Evolutionary conservation across 2,329 filamentous ascomycete genomes (phyloP).

Genomic region (Alternaria brassicicola): DNA sequence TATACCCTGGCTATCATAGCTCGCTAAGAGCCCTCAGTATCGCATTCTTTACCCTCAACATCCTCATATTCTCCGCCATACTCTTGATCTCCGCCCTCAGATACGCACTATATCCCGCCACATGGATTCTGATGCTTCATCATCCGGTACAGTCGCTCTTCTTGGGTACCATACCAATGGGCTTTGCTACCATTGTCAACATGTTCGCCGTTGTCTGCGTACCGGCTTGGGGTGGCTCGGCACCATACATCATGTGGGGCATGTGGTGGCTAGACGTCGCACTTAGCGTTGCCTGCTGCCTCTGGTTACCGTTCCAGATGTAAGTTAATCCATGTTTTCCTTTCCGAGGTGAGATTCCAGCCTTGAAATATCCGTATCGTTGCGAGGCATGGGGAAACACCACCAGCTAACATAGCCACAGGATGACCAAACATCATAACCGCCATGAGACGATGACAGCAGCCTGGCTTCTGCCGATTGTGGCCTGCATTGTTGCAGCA

Average conservation of each 20-base stretch:
- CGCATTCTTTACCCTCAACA: slow-evolving; percentile 65
- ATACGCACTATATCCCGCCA: slow-evolving; percentile 68
- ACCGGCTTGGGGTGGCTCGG: slow-evolving; percentile 63
- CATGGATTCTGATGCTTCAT: slow-evolving; percentile 69
- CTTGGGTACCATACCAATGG: slow-evolving; percentile 70
- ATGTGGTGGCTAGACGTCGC: slow-evolving; percentile 58
- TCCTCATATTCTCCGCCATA: slow-evolving; percentile 61
- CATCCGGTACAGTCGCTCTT: slow-evolving; percentile 72
- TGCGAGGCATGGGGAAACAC: neutral
- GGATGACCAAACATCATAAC: slow-evolving; percentile 38
- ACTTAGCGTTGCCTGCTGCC: slow-evolving; percentile 51
- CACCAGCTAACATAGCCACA: slow-evolving; percentile 1
- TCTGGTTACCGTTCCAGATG: slow-evolving; percentile 40
- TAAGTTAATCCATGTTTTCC: slow-evolving; percentile 1
- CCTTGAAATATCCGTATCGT: neutral
- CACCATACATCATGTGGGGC: slow-evolving; percentile 53
- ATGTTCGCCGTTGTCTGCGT: slow-evolving; percentile 67
- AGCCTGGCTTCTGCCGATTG: slow-evolving; percentile 68
- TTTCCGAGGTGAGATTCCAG: neutral
- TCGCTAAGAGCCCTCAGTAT: slow-evolving; percentile 62
- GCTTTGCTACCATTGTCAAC: slow-evolving; percentile 69
- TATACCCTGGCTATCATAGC: slow-evolving; percentile 57
- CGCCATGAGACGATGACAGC: slow-evolving; percentile 62
- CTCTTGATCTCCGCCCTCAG: slow-evolving; percentile 61
- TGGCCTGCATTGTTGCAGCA: slow-evolving; percentile 68